These are phyloP conservation scores for Trapa incisa DNA, from an alignment of 345 rosid species.

Conservation along the genomic window DNA sequence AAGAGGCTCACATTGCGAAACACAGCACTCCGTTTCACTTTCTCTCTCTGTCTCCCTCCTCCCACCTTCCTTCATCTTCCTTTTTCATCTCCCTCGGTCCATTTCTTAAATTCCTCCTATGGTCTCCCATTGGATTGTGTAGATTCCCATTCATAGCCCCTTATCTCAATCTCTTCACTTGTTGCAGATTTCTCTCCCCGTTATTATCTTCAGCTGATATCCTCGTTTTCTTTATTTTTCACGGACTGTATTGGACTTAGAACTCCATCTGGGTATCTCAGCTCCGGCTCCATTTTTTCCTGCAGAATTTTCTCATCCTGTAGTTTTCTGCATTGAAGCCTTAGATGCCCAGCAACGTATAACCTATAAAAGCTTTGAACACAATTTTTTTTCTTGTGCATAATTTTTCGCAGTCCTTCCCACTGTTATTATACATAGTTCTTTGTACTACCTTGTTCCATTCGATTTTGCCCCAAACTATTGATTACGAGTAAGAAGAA, in stretches of 20 bases:
- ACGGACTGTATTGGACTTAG: neutral
- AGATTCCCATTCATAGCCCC: conserved; percentile 5
- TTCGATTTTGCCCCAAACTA: conserved; percentile 12
- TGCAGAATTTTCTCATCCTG: neutral
- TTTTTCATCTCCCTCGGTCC: conserved; percentile 20
- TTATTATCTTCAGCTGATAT: too few relatives aligned
- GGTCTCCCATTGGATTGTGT: conserved; percentile 25
- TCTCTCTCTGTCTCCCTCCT: too few relatives aligned
- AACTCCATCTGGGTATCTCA: conserved; percentile 8
- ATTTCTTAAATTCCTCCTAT: conserved; percentile 62
- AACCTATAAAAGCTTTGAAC: conserved; percentile 6
- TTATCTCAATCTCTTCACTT: conserved; percentile 4
- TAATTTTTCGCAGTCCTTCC: conserved; percentile 1
- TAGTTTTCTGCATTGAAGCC: neutral
- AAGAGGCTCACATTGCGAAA: too few relatives aligned
- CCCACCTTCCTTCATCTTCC: conserved; percentile 9
- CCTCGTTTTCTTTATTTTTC: too few relatives aligned
- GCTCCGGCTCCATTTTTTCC: neutral
- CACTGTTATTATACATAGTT: conserved; percentile 1
- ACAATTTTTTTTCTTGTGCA: neutral
- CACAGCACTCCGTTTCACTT: too few relatives aligned
- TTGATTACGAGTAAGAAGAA: conserved; percentile 12
- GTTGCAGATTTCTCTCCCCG: neutral
- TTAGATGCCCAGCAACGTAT: conserved; percentile 2
- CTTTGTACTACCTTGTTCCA: neutral